A percentile compares a stretch with the other conserved stretches of the same genome.
These are phyloP conservation scores for Vigna radiata DNA, from an alignment of 306 rosid species.

Conservation along the genomic window DNA sequence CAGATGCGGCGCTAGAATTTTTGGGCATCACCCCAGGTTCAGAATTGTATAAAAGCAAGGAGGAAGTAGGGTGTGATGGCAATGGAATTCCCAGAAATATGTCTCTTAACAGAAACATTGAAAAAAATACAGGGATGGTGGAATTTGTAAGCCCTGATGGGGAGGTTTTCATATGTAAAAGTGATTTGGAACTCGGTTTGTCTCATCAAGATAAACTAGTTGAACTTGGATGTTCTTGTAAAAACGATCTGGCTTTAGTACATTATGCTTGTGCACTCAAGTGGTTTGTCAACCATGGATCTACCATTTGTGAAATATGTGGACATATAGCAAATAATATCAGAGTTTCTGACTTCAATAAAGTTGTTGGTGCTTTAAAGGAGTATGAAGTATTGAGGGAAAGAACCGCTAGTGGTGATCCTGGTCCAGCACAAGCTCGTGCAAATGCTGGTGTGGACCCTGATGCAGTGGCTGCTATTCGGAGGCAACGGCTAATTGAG, in stretches of 20 bases:
- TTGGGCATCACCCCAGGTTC: conserved; percentile 63
- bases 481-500: conserved; percentile 90
- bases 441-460: conserved; percentile 74
- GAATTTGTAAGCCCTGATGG: conserved; percentile 94
- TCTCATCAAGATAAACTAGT: conserved; percentile 66
- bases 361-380: conserved; percentile 76
- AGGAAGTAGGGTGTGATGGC: conserved; percentile 50
- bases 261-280: conserved; percentile 97
- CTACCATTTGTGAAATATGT: conserved; percentile 92
- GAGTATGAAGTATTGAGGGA: conserved; percentile 89
- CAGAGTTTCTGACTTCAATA: conserved; percentile 70
- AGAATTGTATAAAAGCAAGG: conserved; percentile 48
- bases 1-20: conserved; percentile 76
- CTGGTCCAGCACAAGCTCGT: conserved; percentile 57
- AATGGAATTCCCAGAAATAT: conserved; percentile 39
- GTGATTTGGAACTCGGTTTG: conserved; percentile 82
- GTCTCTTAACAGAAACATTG: conserved; percentile 50
- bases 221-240: conserved; percentile 97
- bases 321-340: conserved; percentile 80
- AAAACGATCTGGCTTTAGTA: conserved; percentile 90
- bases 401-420: conserved; percentile 81
- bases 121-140: conserved; percentile 55
- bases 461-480: conserved; percentile 94
- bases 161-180: conserved; percentile 78
- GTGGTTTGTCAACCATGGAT: conserved; percentile 98